These are phyloP conservation scores for Arabidopsis arenosa DNA, from an alignment of 345 rosid species.

Conservation along the genomic window DNA sequence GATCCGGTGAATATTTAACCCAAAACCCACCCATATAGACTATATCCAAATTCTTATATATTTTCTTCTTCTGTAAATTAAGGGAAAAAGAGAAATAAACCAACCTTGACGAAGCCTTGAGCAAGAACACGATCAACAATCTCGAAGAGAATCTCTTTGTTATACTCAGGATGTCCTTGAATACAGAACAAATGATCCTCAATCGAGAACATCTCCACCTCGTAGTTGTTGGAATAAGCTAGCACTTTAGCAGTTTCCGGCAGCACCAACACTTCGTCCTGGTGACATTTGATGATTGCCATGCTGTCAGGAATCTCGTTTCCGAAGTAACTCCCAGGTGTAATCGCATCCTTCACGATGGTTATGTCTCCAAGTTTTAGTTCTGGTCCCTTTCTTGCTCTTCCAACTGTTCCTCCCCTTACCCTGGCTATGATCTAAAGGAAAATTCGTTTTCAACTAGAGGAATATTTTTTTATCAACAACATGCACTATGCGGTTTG, in stretches of 20 bases:
- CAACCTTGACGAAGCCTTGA: conserved; percentile 60
- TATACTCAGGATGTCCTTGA: conserved; percentile 95
- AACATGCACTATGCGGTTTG: neutral
- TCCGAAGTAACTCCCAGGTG: conserved; percentile 41
- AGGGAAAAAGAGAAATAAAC: neutral
- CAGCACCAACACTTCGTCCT: conserved; percentile 82
- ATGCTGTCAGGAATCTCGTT: conserved; percentile 56
- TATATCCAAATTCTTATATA: neutral
- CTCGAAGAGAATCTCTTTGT: conserved; percentile 71
- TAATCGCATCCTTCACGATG: conserved; percentile 56
- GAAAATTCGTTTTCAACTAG: neutral
- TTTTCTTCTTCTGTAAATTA: neutral
- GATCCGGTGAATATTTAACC: neutral
- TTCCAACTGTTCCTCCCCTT: conserved; percentile 83
- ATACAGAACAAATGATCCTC: conserved; percentile 77
- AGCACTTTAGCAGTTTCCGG: conserved; percentile 72
- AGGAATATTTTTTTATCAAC: neutral
- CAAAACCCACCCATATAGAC: neutral
- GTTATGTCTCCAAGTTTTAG: conserved; percentile 67
- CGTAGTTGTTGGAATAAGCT: conserved; percentile 78
- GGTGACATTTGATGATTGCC: conserved; percentile 75
- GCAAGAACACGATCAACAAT: conserved; percentile 78
- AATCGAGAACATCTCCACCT: conserved; percentile 70
- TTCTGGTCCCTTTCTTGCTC: conserved; percentile 76
- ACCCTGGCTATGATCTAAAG: conserved; percentile 79